Percentiles rank a stretch among this genome's conserved stretches.
phyloP scores from a whole-genome alignment of 177 flowering plant genomes.

The Vitis hybrid region DNA sequence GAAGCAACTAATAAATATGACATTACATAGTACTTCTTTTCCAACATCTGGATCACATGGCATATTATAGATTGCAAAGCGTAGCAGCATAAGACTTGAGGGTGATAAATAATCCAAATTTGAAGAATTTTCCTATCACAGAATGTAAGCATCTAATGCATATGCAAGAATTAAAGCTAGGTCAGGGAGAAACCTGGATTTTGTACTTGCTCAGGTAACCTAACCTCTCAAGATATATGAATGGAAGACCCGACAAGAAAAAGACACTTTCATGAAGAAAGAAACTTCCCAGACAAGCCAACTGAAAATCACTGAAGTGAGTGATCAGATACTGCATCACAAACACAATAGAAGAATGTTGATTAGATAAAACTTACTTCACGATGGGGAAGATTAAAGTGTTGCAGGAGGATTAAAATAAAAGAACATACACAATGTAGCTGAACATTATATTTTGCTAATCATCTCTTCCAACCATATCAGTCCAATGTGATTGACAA shows the following conservation, averaged over 20 bases:
- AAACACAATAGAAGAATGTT: slow-evolving; percentile 6
- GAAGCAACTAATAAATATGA: too few species aligned
- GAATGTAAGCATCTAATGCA: not conserved
- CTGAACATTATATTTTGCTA: not conserved
- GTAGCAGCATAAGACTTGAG: not conserved
- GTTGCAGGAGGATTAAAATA: not conserved
- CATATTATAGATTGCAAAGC: too few species aligned
- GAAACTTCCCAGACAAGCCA: slow-evolving; percentile 95
- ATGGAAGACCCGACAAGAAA: slow-evolving; percentile 96
- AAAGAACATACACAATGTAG: not conserved
- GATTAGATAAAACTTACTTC: not conserved
- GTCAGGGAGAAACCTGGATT: slow-evolving; percentile 64
- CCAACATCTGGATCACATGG: too few species aligned
- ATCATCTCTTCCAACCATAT: not conserved
- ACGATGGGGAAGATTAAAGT: not conserved
- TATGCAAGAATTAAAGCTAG: not conserved
- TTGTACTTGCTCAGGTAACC: slow-evolving; percentile 93
- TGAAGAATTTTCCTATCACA: not conserved
- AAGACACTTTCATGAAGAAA: slow-evolving; percentile 91
- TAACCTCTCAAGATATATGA: slow-evolving; percentile 77
- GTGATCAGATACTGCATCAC: slow-evolving; percentile 78
- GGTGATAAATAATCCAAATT: not conserved
- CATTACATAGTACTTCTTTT: too few species aligned
- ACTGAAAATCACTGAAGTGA: slow-evolving; percentile 90
- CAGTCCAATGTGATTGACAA: not conserved